Evolutionary conservation across 306 rosid species (phyloP).

Genomic region (Cicer pinnatifidum): DNA sequence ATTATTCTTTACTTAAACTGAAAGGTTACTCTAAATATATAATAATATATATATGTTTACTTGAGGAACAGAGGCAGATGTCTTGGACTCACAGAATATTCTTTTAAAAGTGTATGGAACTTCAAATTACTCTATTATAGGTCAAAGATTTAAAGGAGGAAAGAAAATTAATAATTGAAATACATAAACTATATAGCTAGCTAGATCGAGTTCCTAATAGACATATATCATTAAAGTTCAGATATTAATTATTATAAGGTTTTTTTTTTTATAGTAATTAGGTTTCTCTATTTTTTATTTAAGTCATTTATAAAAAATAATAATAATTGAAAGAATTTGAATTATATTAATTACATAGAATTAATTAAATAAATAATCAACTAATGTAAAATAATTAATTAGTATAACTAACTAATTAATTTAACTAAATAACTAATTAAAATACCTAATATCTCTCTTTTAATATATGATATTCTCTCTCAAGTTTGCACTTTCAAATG

Average conservation of each 20-base stretch:
- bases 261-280: too few species aligned
- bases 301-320: too few species aligned
- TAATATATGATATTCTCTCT: too few species aligned
- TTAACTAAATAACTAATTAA: too few species aligned
- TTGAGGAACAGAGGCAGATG: slow-evolving; percentile 18
- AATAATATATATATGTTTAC: background rate
- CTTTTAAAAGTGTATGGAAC: slow-evolving; percentile 22
- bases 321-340: too few species aligned
- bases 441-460: too few species aligned
- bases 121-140: slow-evolving; percentile 9
- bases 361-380: too few species aligned
- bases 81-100: slow-evolving; percentile 15
- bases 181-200: background rate
- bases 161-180: slow-evolving; percentile 14
- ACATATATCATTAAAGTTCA: slow-evolving; percentile 18
- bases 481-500: too few species aligned
- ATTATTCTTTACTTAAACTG: slow-evolving; percentile 17
- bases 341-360: too few species aligned
- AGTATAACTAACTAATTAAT: too few species aligned
- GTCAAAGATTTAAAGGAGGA: slow-evolving; percentile 34
- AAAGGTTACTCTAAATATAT: slow-evolving; percentile 35
- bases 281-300: too few species aligned
- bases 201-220: slow-evolving; percentile 29
- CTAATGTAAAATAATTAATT: too few species aligned
- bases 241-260: background rate